Conservation (phyloP, 73 alveolate genomes). For the Tetrahymena elliotti region DNA sequence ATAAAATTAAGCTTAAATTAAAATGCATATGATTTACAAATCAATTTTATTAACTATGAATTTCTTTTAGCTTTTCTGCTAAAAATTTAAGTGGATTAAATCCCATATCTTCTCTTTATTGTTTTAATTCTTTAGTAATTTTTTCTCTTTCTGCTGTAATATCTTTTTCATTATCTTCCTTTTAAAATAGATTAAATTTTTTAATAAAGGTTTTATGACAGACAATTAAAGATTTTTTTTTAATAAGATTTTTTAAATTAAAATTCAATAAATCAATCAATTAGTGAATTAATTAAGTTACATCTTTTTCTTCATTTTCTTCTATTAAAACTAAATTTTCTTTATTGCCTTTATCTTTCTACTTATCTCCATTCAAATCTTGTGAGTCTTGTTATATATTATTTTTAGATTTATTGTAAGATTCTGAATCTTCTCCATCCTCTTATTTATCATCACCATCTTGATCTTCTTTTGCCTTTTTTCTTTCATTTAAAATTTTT, state of each 20-base stretch:
- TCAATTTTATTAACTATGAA: not conserved
- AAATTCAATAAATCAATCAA: too few species aligned
- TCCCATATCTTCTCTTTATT: constrained; percentile 32
- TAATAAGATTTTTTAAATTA: too few species aligned
- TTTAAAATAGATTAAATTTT: constrained; percentile 1
- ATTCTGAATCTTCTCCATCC: not conserved
- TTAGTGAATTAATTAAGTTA: not conserved
- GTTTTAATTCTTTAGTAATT: constrained; percentile 6
- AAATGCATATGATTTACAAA: not conserved
- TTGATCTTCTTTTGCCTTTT: not conserved
- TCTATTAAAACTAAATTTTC: not conserved
- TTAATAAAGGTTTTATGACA: not conserved
- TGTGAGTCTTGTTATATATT: not conserved
- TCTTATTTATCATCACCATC: not conserved
- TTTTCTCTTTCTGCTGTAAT: constrained; percentile 28
- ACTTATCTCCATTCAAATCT: not conserved
- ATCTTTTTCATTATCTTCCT: constrained; percentile 33
- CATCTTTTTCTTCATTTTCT: constrained; percentile 5
- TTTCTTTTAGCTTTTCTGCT: constrained; percentile 26
- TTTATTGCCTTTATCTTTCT: not conserved
- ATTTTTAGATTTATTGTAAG: not conserved
- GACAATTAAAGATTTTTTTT: too few species aligned
- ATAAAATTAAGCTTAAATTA: too few species aligned
- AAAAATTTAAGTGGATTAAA: constrained; percentile 19
- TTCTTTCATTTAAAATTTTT: not conserved